Evolutionary conservation across 106 monocot species (phyloP), one percentile per base, ranked within the genome.

Genomic region (Posidonia australis): DNA sequence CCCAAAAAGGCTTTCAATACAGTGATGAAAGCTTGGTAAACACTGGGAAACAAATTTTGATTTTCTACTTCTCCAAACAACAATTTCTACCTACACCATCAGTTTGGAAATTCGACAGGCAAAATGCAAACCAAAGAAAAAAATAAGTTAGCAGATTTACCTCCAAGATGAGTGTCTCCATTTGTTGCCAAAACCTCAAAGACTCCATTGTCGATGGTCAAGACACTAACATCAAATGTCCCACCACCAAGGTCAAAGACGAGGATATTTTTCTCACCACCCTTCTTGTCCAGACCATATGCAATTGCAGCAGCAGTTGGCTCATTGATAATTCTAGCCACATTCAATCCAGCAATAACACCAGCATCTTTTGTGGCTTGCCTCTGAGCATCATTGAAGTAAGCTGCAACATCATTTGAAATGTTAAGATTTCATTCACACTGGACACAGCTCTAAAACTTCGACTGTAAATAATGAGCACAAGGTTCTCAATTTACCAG

Each of bases 101-200:
- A 4, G 36, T 36, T 36, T 36, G n/a, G n/a, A n/a, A n/a, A 36
- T 36, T 4, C 36, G 7, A 36, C n/a, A 36, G 7, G 36, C 7
- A 36, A 36, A 36, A 2, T 36, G n/a, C n/a, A n/a, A n/a, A 36
- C 36, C 36, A 36, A 36, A 36, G 36, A 36, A 36, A 36, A 36
- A 36, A 36, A 36, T 36, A 36, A 36, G 7, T 7, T 4, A 36
- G 36, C 36, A 36, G 7, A 4, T 36, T 52, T 75, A 75, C 75
- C 82, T 63, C 82, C 78, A 1, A 82, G 54, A 58, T 78, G 82
- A 30, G 82, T 82, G 56, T 82, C 82, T 14, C 78, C 82, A 27
- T 71, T 78, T n/a, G 82, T 82, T 53, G 82, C 70, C 29, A 78
- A 62, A 19, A 82, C 82, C 59, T 82, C 78, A 52, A 82, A 83